Evolutionary conservation across 257 asterid species (phyloP).

Genomic region (Solanum rostratum): DNA sequence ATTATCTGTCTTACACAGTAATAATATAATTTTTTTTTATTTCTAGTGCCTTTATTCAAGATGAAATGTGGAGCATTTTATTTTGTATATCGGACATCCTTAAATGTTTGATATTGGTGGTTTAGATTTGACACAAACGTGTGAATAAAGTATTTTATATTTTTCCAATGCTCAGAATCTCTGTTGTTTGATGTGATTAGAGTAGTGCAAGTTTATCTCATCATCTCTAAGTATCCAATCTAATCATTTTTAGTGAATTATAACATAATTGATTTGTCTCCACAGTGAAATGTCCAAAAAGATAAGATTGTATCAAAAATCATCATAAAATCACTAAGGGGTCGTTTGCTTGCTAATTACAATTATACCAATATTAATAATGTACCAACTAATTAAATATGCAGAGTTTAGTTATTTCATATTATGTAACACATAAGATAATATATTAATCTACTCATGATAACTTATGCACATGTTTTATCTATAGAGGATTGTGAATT

Average conservation of each 20-base stretch:
- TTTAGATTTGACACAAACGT: background rate
- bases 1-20: background rate
- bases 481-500: too few species aligned
- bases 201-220: slow-evolving; percentile 15
- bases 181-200: slow-evolving; percentile 29
- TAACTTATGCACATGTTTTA: too few species aligned
- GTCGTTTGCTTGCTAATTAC: background rate
- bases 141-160: background rate
- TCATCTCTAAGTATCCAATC: slow-evolving; percentile 25
- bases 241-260: slow-evolving; percentile 35
- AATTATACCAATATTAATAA: too few species aligned
- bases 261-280: background rate
- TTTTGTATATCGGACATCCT: background rate
- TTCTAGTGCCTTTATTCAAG: background rate
- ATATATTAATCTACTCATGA: too few species aligned
- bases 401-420: too few species aligned
- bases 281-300: background rate
- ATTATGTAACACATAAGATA: too few species aligned
- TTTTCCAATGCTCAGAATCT: slow-evolving; percentile 1
- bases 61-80: background rate
- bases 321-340: background rate
- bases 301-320: slow-evolving; percentile 19
- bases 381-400: too few species aligned
- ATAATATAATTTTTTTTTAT: background rate
- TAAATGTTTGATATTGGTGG: background rate